Base-by-base conservation (phyloP, 768 basidiomycete genomes). In the Pholiota microspora region DNA sequence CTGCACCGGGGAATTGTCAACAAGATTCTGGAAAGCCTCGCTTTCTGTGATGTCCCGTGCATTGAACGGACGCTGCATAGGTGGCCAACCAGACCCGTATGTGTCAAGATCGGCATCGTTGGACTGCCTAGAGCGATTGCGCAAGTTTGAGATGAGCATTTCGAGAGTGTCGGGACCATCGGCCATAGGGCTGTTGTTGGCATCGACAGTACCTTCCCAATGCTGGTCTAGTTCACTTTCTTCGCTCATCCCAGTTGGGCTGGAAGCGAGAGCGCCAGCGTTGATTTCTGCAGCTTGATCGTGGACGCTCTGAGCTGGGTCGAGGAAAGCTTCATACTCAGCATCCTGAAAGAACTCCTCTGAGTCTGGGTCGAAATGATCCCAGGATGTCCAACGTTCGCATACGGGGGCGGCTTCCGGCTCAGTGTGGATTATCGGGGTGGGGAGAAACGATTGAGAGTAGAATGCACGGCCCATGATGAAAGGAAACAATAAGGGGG, bases 321-420 rank as follows among this genome's bases (percentile, higher is more conserved):
- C 77, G 64, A 86, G 59, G 69, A 87, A 85, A 58, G 80, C 82
- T 76, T 90, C 88, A 69, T 82, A 84, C 56, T 85, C 77, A 29
- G 84, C 84, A 56, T 74, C 65, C 50, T 70, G 71, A 64, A 86
- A 86, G 64, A 89, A 89, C 59, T 88, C 87, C 62, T 89, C 86
- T n/a, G 86, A 84, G 68, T 90, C 88, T 4, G 88, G 88, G 68
- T 90, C 87, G 67, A 90, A 90, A 8, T 80, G 74, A 64, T 88
- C 86, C 69, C 74, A 76, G 57, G 74, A 69, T 53, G 83, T 80
- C 86, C 87, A 90, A 66, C 71, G 82, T 66, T 82, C 75, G 75
- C 73, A 83, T 23, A 60, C 63, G 50, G 65, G 64, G 53, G 57
- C 51, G 29, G 66, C 65, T 58, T 81, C 78, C 51, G 76, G 75